A percentile compares a stretch with the other conserved stretches of the same genome.
These are phyloP conservation scores for Morella rubra DNA, from an alignment of 306 rosid species.

Conservation along the genomic window DNA sequence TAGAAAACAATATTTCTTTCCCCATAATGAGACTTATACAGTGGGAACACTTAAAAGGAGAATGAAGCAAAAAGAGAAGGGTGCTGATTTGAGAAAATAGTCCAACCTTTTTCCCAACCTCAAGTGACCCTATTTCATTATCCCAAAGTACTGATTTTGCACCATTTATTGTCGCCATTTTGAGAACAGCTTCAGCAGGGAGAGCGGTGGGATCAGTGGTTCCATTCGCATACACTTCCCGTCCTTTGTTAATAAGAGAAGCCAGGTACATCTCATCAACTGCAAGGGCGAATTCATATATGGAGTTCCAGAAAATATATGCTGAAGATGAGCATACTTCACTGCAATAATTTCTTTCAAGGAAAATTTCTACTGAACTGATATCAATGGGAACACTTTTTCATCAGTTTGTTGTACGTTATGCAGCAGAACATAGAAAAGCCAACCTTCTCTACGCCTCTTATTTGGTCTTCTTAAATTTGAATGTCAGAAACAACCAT, in stretches of 20 bases:
- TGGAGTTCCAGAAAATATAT: slow-evolving; percentile 4
- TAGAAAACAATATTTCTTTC: neutral
- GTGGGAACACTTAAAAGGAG: slow-evolving; percentile 8
- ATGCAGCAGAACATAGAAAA: neutral
- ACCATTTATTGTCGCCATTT: slow-evolving; percentile 75
- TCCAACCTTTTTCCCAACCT: slow-evolving; percentile 85
- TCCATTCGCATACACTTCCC: slow-evolving; percentile 60
- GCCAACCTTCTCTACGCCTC: neutral
- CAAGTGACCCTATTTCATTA: slow-evolving; percentile 80
- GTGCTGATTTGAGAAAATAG: slow-evolving; percentile 20
- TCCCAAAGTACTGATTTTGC: slow-evolving; percentile 84
- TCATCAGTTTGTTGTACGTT: neutral
- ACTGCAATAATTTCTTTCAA: neutral
- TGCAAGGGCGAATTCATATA: slow-evolving; percentile 40
- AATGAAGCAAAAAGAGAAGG: slow-evolving; percentile 17
- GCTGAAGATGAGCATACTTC: slow-evolving; percentile 1
- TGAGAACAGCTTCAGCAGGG: slow-evolving; percentile 67
- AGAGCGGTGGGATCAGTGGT: slow-evolving; percentile 75
- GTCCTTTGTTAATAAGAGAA: slow-evolving; percentile 83
- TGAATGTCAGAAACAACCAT: neutral
- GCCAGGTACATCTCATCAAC: slow-evolving; percentile 94
- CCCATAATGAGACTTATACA: neutral
- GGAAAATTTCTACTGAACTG: neutral
- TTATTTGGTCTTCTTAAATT: neutral
- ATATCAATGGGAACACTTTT: neutral